Base-by-base conservation (phyloP, 164 flowering plant species). In the Nymphaea colorata region DNA sequence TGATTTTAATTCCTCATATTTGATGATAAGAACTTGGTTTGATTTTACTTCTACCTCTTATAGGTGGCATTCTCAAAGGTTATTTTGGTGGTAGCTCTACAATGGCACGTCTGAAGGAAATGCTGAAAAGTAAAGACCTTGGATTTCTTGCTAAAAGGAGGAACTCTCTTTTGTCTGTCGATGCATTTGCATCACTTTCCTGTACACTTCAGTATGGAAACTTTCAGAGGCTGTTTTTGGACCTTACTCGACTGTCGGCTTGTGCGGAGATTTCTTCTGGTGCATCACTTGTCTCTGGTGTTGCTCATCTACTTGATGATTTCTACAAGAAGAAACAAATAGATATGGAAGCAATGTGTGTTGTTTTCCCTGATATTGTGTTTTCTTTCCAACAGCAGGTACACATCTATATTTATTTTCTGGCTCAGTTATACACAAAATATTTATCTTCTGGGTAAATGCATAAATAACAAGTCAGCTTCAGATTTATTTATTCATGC, bases 361-460 rank as follows among this genome's bases (percentile, higher is more conserved):
- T 82, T 60, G 66, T 89, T 61, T 83, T 84, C 66, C 98, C 98
- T 14, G 66, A 74, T 45, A 81, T 82, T 59, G 75, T 78, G 6
- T 59, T 93, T 70, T 90, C 96, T 4, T 75, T 93, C 75, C 98
- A 93, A 83, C 98, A 90, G 76, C 98, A 93, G 96, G 98, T 93
- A 72, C 64, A 4, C 17, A 6, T 47, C 55, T 47, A 7, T 47
- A 47, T 12, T 12, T 12, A 47, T 47, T 47, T 47, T 12, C 55
- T 47, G 55, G 36, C 36, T 25, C 36, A 25, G 36, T 0, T 25
- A 25, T 25, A 25, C 36, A 25, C 36, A 25, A 0, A 25, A 25
- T 25, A 25, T 25, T 25, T 25, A 25, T 25, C 36, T 25, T 25
- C 36, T 25, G 36, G 36, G 36, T 25, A 25, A 25, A 25, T 25